These are phyloP conservation scores for Zoysia pacifica DNA, from an alignment of 176 grass and related monocot species.

Conservation along the genomic window DNA sequence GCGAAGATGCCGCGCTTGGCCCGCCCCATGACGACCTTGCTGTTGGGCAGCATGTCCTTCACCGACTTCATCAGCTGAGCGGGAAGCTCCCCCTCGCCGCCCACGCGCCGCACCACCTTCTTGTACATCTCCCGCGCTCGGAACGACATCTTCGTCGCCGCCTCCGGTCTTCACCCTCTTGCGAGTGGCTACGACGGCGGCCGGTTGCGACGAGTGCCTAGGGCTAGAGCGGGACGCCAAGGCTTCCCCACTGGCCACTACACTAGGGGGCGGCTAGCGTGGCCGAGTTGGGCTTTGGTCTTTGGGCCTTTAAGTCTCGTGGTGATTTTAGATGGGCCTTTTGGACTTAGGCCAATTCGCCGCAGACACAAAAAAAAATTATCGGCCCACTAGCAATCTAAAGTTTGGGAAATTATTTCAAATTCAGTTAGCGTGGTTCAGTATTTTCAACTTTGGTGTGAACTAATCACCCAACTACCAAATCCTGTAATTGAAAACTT, in stretches of 20 bases:
- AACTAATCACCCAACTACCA: too few relatives aligned
- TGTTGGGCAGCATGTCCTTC: constrained; percentile 68
- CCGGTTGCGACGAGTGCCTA: constrained; percentile 5
- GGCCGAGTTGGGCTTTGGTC: neutral
- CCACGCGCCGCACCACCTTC: constrained; percentile 71
- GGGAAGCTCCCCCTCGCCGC: constrained; percentile 52
- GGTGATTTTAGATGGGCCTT: neutral
- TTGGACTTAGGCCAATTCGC: neutral
- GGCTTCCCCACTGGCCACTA: neutral
- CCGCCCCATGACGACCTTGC: constrained; percentile 79
- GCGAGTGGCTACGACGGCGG: constrained; percentile 21
- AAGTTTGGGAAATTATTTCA: too few relatives aligned
- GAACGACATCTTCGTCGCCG: constrained; percentile 62
- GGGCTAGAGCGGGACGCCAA: neutral
- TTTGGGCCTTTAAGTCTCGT: neutral
- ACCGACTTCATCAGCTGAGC: constrained; percentile 68
- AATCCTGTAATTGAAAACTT: too few relatives aligned
- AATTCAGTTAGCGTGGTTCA: too few relatives aligned
- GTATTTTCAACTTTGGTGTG: too few relatives aligned
- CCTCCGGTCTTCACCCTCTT: neutral
- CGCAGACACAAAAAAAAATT: too few relatives aligned
- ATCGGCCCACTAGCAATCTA: too few relatives aligned
- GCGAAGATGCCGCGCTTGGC: constrained; percentile 95
- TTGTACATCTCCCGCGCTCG: constrained; percentile 80
- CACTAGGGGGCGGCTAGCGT: neutral